Conservation (phyloP, 1,284 basidiomycete genomes). For the Apiotrichum gracile region DNA sequence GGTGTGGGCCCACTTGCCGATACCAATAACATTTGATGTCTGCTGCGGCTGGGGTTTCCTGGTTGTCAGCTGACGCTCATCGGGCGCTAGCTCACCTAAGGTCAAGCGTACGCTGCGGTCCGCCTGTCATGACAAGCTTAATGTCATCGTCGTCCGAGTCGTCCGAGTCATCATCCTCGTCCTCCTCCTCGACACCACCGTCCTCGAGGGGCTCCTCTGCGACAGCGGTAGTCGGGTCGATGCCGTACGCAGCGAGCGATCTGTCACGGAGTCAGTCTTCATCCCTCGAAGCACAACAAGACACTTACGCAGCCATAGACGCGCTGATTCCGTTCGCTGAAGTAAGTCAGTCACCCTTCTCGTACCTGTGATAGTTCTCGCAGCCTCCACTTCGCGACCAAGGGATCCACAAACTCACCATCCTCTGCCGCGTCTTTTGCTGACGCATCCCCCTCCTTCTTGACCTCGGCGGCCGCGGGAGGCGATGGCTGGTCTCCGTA, state of each 20-base stretch:
- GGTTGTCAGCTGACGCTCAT: not conserved
- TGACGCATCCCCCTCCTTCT: no score
- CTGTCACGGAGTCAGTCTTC: slow-evolving; percentile 12
- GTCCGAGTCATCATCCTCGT: slow-evolving; percentile 36
- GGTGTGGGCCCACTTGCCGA: slow-evolving; percentile 45
- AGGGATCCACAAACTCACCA: not conserved
- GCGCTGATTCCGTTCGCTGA: slow-evolving; percentile 14
- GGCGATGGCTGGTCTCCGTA: slow-evolving; percentile 32
- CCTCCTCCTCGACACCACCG: slow-evolving; percentile 38
- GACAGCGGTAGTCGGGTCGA: slow-evolving; percentile 30
- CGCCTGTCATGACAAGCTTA: slow-evolving; percentile 44
- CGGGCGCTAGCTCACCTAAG: slow-evolving; percentile 24
- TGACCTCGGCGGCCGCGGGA: not conserved
- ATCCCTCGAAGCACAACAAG: no score
- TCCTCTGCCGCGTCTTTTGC: slow-evolving; percentile 8
- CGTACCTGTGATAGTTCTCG: no score
- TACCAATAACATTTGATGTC: slow-evolving; percentile 38
- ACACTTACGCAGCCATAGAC: slow-evolving; percentile 32
- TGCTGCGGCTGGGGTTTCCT: slow-evolving; percentile 37
- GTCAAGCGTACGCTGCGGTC: slow-evolving; percentile 21
- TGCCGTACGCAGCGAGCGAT: slow-evolving; percentile 42
- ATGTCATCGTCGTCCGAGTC: slow-evolving; percentile 47
- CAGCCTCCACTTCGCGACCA: no score
- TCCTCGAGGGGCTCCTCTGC: slow-evolving; percentile 23
- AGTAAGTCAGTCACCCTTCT: not conserved